Base-by-base conservation (phyloP, 441 rosid genomes). In the Erodium moschatum region DNA sequence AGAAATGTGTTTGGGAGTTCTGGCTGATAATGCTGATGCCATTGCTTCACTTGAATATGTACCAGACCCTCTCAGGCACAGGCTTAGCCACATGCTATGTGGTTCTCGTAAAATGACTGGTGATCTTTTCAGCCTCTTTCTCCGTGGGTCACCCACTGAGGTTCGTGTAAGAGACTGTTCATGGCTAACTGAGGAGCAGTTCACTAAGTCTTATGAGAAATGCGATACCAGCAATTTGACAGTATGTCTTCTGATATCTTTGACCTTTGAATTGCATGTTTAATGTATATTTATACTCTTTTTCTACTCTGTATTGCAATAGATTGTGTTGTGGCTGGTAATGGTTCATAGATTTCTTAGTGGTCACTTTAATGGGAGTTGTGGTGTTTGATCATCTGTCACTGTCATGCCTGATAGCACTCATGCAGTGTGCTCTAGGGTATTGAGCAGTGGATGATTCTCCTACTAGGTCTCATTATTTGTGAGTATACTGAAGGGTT, bases 131-230 rank as follows among this genome's bases (percentile, higher is more conserved):
- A 75, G 80, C 46, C 87, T 89, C 69, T 89, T 94, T 71, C 74
- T 81, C 31, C 63, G 67, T 46, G 97, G 92, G 67, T 81, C 84
- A 7, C 99, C 97, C 35, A 72, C 87, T 0, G 97, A 83, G 72
- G 78, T 89, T 66, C 80, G 87, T 61, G 63, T 94, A 44, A 81
- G 75, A 66, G 96, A 94, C 74, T 89, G 96, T 62, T 91, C 99
- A 8, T 89, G 99, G 99, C 72, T 94, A 70, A 78, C 94, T 2
- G 99, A 91, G 76, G 87, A 89, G 71, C 76, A 87, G 46, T 89
- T 91, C 58, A 67, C 69, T 29, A 75, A 82, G 65, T 81, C 84
- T 69, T 86, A 91, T 77, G 78, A 74, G 52, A 72, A 69, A 40
- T 84, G 89, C 71, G 90, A 89, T 83, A 82, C 89, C 69, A 83